Percentiles rank a stretch among this genome's conserved stretches.
Conservation (phyloP, 148 eudicot species). For the Diospyros kaki region DNA sequence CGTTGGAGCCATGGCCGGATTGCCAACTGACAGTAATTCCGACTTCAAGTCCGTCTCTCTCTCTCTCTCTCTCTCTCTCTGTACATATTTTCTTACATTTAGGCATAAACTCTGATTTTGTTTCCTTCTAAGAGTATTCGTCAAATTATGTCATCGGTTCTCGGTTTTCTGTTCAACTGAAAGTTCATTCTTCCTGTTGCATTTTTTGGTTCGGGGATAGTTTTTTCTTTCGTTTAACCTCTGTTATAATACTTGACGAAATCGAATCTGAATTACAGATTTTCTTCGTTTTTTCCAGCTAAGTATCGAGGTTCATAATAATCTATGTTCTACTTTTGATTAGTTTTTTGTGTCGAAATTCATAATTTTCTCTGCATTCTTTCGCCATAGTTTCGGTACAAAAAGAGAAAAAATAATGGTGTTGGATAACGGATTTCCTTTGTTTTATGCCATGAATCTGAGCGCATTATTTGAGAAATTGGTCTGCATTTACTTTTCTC, state of each 20-base stretch:
- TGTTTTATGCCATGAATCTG: too few relatives aligned
- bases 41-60: background rate
- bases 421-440: too few relatives aligned
- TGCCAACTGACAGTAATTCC: background rate
- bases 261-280: background rate
- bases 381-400: too few relatives aligned
- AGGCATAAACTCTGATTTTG: too few relatives aligned
- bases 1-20: slow-evolving; percentile 11
- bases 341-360: too few relatives aligned
- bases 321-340: too few relatives aligned
- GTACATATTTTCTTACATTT: background rate
- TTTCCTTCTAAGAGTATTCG: too few relatives aligned
- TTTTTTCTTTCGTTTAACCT: background rate
- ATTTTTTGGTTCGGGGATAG: background rate
- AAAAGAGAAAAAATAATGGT: too few relatives aligned
- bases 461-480: background rate
- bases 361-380: too few relatives aligned
- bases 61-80: slow-evolving; percentile 1
- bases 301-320: background rate
- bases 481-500: background rate
- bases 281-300: background rate
- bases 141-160: background rate
- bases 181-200: background rate
- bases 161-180: background rate
- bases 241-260: background rate